These are phyloP conservation scores for Falciphora oryzae DNA, from an alignment of 2,329 filamentous ascomycete genomes.

Conservation along the genomic window DNA sequence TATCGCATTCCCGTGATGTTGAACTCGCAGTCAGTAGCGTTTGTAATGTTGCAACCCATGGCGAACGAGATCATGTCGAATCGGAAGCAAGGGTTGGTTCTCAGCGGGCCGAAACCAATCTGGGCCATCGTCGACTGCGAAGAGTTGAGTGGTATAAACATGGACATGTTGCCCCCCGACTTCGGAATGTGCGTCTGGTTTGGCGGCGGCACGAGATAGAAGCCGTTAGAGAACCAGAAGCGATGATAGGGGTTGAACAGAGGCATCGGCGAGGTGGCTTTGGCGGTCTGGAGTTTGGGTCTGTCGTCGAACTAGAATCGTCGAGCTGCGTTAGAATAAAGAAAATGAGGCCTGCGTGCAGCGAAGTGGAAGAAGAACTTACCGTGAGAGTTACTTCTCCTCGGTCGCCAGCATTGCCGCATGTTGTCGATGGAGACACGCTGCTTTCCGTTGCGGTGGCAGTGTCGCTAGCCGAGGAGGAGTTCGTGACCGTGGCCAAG, in stretches of 20 bases:
- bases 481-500: slow-evolving; percentile 3
- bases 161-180: slow-evolving; percentile 18
- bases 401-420: slow-evolving; percentile 11
- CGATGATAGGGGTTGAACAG: slow-evolving; percentile 21
- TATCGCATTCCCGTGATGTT: slow-evolving; percentile 27
- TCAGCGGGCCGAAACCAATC: slow-evolving; percentile 19
- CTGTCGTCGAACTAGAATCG: slow-evolving; percentile 19
- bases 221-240: slow-evolving; percentile 30
- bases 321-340: background rate
- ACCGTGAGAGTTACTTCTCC: slow-evolving; percentile 15
- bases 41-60: slow-evolving; percentile 33
- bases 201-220: slow-evolving; percentile 24
- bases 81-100: slow-evolving; percentile 23
- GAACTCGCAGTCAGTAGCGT: slow-evolving; percentile 27
- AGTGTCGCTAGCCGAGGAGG: background rate
- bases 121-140: slow-evolving; percentile 18
- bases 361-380: slow-evolving; percentile 7
- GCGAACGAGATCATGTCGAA: slow-evolving; percentile 31
- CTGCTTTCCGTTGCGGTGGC: background rate
- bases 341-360: background rate
- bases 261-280: slow-evolving; percentile 10
- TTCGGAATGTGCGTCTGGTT: slow-evolving; percentile 15
- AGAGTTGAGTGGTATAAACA: slow-evolving; percentile 7
- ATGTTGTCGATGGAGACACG: slow-evolving; percentile 5
- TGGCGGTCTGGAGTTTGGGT: slow-evolving; percentile 4